A percentile compares a stretch with the other conserved stretches of the same genome.
Conservation (phyloP, 192 early-diverging fungal species). For the Lobosporangium transversale region DNA sequence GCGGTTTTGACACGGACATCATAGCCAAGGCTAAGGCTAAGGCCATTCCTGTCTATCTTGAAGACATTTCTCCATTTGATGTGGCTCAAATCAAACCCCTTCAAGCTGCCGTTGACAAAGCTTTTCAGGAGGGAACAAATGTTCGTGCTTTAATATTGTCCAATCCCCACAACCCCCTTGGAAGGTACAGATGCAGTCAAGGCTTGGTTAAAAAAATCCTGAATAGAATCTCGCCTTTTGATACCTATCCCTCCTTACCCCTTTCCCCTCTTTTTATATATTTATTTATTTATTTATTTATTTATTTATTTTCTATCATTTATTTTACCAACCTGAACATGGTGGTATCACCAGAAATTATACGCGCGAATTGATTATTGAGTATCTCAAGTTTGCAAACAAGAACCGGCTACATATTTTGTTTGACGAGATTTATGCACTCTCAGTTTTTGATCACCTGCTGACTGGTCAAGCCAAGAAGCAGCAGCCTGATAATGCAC, state of each 20-base stretch:
- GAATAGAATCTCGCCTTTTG: too few species aligned
- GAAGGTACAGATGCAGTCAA: slow-evolving; percentile 51
- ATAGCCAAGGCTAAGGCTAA: slow-evolving; percentile 59
- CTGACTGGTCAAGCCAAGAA: slow-evolving; percentile 25
- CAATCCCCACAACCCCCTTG: slow-evolving; percentile 81
- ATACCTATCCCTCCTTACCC: too few species aligned
- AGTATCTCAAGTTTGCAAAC: slow-evolving; percentile 71
- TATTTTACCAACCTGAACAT: too few species aligned
- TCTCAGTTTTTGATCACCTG: slow-evolving; percentile 65
- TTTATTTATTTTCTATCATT: background rate
- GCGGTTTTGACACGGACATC: slow-evolving; percentile 73
- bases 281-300: background rate
- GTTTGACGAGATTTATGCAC: slow-evolving; percentile 86
- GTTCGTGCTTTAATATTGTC: slow-evolving; percentile 71
- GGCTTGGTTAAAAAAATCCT: too few species aligned
- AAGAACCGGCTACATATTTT: slow-evolving; percentile 71
- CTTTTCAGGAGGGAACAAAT: slow-evolving; percentile 46
- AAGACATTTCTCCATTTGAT: slow-evolving; percentile 46
- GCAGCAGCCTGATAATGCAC: slow-evolving; percentile 33
- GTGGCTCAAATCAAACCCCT: slow-evolving; percentile 52
- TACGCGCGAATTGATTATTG: slow-evolving; percentile 60
- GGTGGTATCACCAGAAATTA: too few species aligned
- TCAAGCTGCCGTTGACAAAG: slow-evolving; percentile 61
- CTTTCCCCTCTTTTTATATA: slow-evolving; percentile 1
- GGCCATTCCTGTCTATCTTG: slow-evolving; percentile 61